These are phyloP conservation scores for Castanospermum australe DNA, from an alignment of 306 rosid species.

Conservation along the genomic window DNA sequence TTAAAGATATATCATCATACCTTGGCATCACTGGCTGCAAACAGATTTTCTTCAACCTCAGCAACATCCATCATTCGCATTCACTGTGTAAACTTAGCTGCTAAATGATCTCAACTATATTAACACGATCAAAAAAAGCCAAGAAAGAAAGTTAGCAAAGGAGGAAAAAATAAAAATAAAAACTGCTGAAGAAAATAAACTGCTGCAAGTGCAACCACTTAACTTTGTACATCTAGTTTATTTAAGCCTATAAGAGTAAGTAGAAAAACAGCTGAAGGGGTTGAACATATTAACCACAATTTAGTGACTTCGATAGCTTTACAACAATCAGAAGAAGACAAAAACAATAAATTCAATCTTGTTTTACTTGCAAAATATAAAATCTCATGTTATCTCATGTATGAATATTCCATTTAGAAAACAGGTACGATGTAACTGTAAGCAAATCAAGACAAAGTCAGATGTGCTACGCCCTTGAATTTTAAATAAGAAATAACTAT, in stretches of 20 bases:
- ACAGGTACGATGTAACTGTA: not conserved
- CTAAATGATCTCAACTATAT: constrained; percentile 46
- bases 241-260: not conserved
- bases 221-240: not conserved
- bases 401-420: not conserved
- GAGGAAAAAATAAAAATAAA: not conserved
- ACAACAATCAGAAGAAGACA: not conserved
- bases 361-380: not conserved
- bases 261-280: not conserved
- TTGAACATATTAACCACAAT: not conserved
- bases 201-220: not conserved
- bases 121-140: constrained; percentile 9
- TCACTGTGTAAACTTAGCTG: constrained; percentile 18
- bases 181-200: not conserved
- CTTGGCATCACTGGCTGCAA: constrained; percentile 87
- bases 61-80: constrained; percentile 57
- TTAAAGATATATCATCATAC: constrained; percentile 32
- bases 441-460: constrained; percentile 3
- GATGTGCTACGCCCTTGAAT: not conserved
- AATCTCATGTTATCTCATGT: constrained; percentile 3
- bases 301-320: not conserved
- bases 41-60: constrained; percentile 74
- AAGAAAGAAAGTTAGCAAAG: constrained; percentile 21
- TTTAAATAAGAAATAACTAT: not conserved
- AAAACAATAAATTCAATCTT: not conserved